Conservation (phyloP, 1,284 basidiomycete species). For the Malassezia restricta region DNA sequence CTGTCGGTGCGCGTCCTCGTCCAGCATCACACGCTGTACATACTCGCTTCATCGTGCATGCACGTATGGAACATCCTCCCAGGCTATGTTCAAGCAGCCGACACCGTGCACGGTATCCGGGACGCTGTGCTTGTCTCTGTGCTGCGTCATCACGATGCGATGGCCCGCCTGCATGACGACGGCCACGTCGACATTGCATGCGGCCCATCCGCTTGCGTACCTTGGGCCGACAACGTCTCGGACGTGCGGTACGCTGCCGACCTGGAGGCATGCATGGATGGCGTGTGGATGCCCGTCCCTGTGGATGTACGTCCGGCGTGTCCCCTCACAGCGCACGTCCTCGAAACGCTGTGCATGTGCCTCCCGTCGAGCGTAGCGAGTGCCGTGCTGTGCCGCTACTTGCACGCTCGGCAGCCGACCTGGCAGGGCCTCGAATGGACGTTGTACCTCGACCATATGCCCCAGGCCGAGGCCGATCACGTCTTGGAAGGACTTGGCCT, state of each 20-base stretch:
- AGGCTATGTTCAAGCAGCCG: neutral
- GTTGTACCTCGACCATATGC: neutral
- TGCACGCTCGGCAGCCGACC: neutral
- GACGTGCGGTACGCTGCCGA: neutral
- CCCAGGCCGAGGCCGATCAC: neutral
- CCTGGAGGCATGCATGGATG: neutral
- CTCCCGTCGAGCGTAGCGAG: neutral
- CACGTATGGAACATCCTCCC: neutral
- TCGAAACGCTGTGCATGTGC: constrained; percentile 2
- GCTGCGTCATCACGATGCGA: neutral
- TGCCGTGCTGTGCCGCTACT: neutral
- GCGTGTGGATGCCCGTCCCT: neutral
- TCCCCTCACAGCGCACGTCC: neutral
- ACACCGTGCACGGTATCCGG: neutral
- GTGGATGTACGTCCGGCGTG: neutral
- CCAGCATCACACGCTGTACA: constrained; percentile 18
- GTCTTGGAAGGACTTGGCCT: neutral
- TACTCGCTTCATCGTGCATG: neutral
- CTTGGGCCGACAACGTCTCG: neutral
- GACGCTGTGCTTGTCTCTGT: neutral
- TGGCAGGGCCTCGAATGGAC: neutral
- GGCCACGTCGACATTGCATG: neutral
- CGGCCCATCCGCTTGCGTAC: neutral
- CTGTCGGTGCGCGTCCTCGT: constrained; percentile 15
- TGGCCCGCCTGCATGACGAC: neutral